A percentile compares a stretch with the other conserved stretches of the same genome.
phyloP scores from a whole-genome alignment of 345 rosid species.

The Camelina hispida region DNA sequence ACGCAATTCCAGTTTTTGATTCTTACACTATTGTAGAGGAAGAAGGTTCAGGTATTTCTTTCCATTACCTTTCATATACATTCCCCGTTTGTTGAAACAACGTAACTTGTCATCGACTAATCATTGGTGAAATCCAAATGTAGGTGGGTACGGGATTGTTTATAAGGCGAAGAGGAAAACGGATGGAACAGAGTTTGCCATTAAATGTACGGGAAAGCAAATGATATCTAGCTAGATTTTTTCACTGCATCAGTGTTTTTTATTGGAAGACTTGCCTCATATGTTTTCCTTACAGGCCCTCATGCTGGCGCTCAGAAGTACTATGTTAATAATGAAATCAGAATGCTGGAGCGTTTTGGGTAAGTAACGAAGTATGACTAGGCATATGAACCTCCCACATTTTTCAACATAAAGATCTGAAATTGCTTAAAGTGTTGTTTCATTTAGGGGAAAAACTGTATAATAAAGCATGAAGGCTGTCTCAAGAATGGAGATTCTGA shows the following conservation, averaged over 20 bases:
- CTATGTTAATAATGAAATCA: slow-evolving; percentile 71
- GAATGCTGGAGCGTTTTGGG: slow-evolving; percentile 97
- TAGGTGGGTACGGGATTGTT: slow-evolving; percentile 97
- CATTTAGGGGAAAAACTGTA: slow-evolving; percentile 75
- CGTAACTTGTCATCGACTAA: slow-evolving; percentile 17
- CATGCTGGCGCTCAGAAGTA: slow-evolving; percentile 77
- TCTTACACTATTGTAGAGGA: slow-evolving; percentile 74
- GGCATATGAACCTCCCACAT: slow-evolving; percentile 4
- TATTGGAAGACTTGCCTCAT: slow-evolving; percentile 32
- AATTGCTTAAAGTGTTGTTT: slow-evolving; percentile 20
- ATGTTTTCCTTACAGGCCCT: slow-evolving; percentile 63
- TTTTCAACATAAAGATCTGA: slow-evolving; percentile 15
- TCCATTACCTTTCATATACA: neutral
- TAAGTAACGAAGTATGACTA: slow-evolving; percentile 56
- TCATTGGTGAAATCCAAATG: slow-evolving; percentile 37
- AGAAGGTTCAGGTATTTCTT: slow-evolving; percentile 85
- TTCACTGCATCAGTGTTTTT: slow-evolving; percentile 16
- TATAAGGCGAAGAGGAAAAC: slow-evolving; percentile 74
- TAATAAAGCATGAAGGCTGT: slow-evolving; percentile 80
- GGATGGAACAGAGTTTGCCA: slow-evolving; percentile 80
- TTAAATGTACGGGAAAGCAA: slow-evolving; percentile 70
- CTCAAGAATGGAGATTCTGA: slow-evolving; percentile 73
- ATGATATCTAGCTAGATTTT: slow-evolving; percentile 28
- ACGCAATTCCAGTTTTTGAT: slow-evolving; percentile 72
- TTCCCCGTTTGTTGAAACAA: neutral